These are phyloP conservation scores for Vishniacozyma victoriae DNA, from an alignment of 768 basidiomycete species.

Conservation along the genomic window DNA sequence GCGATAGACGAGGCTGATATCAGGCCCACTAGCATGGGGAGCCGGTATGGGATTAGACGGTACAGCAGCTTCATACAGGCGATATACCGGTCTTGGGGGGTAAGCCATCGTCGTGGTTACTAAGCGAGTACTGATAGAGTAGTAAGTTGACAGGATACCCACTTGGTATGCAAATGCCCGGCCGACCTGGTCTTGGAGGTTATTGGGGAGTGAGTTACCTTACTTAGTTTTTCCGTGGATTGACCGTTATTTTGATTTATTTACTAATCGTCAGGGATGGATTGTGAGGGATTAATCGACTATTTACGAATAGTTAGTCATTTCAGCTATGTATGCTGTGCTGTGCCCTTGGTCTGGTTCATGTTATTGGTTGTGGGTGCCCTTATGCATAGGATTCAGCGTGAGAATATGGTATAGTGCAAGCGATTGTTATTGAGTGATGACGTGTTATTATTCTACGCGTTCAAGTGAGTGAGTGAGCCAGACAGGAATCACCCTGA, in stretches of 20 bases:
- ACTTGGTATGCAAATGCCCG: conserved; percentile 18
- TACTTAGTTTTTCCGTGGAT: not conserved
- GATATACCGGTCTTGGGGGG: conserved; percentile 36
- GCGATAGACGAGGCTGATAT: no score
- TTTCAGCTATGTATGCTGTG: no score
- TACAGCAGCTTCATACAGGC: conserved; percentile 36
- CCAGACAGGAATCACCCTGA: no score
- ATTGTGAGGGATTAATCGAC: not conserved
- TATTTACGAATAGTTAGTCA: no score
- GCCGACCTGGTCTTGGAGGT: conserved; percentile 28
- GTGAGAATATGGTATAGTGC: no score
- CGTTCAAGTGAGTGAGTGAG: no score
- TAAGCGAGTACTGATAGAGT: not conserved
- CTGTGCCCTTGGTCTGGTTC: no score
- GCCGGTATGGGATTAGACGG: conserved; percentile 34
- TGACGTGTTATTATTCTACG: no score
- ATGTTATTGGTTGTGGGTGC: no score
- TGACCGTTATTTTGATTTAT: no score
- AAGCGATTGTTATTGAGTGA: no score
- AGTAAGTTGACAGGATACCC: conserved; percentile 31
- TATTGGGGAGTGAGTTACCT: conserved; percentile 37
- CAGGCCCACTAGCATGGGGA: conserved; percentile 22
- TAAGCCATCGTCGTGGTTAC: conserved; percentile 2
- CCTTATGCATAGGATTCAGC: no score
- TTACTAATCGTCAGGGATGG: not conserved